Evolutionary conservation across 2,329 filamentous ascomycete species (phyloP).

Genomic region (Pseudopithomyces maydicus): DNA sequence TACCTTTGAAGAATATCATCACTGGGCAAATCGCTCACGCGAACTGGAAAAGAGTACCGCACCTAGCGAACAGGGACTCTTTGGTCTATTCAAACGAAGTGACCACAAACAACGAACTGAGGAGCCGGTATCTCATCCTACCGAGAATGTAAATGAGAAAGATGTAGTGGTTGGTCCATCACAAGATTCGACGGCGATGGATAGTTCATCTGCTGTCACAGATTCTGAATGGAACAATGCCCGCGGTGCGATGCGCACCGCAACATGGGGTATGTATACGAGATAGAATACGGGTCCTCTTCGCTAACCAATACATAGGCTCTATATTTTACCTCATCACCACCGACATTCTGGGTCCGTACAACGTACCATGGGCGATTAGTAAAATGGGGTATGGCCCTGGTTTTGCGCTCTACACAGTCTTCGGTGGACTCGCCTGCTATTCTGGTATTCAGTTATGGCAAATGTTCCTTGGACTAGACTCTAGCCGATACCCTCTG

Average conservation of each 20-base stretch:
- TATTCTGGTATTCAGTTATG: slow-evolving; percentile 48
- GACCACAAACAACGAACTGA: slow-evolving; percentile 2
- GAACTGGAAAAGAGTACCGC: slow-evolving; percentile 34
- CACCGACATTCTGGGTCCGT: slow-evolving; percentile 49
- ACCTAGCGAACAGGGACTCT: slow-evolving; percentile 2
- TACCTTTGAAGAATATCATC: slow-evolving; percentile 47
- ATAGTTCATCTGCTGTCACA: slow-evolving; percentile 15
- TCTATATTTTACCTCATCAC: slow-evolving; percentile 53
- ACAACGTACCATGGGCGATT: slow-evolving; percentile 40
- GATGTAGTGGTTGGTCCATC: neutral
- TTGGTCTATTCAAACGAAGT: slow-evolving; percentile 1
- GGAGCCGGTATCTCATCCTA: neutral
- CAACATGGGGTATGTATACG: slow-evolving; percentile 30
- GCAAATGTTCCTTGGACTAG: slow-evolving; percentile 48
- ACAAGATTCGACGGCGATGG: neutral
- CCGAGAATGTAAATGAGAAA: slow-evolving; percentile 5
- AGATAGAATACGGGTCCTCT: neutral
- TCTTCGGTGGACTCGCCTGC: slow-evolving; percentile 43
- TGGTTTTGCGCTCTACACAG: slow-evolving; percentile 43
- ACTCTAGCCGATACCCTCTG: slow-evolving; percentile 48
- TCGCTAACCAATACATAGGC: slow-evolving; percentile 2
- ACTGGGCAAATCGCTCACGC: slow-evolving; percentile 45
- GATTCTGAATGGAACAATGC: slow-evolving; percentile 44
- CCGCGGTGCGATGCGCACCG: slow-evolving; percentile 40
- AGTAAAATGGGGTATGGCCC: slow-evolving; percentile 40